Evolutionary conservation across 2,329 filamentous ascomycete species (phyloP), one percentile per base, ranked within the genome.

Genomic region (Colletotrichum tropicale): DNA sequence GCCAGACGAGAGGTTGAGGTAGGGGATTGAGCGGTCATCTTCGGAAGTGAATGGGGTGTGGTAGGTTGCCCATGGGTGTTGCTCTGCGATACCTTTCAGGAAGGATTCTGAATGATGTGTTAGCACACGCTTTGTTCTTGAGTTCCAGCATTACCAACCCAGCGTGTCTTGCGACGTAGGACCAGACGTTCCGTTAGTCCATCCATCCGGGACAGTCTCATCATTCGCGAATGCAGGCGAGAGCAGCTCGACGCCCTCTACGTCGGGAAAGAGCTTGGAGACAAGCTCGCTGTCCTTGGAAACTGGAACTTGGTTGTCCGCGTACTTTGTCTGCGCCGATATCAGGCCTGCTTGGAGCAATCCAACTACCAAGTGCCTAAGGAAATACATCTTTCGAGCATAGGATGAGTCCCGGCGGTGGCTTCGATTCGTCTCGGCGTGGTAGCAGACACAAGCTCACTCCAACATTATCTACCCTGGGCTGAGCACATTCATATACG

Each of bases 151-250:
- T 18, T 2, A 24, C 52, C 18, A 16, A 72, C 64, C 64, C 18
- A 75, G 9, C 5, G 68, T 67, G 3, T 24, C 61, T 77, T 72
- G 81, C 70, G 62, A n/a, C 1, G 81, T 82, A 9, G 81, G 81
- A 2, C 81, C 81, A 13, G 73, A 77, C 0, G 80, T 82, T 16
- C 81, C 81, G 56, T 81, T 81, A 1, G 67, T 36, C 24, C 80
- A 83, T 1, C 75, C 75, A 0, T 67, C 70, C 0, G 81, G 79
- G 3, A 82, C 62, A 2, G 77, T 77, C 12, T 79, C 73, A 0
- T 76, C 71, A 6, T 78, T 62, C 12, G 56, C 55, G 15, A 82
- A 82, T 1, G 81, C 77, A 3, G 81, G 81, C 0, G 81, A 81
- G n/a, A 77, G 67, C 1, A 82, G 75, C 16, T 82, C 55, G 3